phyloP scores from a whole-genome alignment of 83 land plant genomes.

The Picea engelmannii region DNA sequence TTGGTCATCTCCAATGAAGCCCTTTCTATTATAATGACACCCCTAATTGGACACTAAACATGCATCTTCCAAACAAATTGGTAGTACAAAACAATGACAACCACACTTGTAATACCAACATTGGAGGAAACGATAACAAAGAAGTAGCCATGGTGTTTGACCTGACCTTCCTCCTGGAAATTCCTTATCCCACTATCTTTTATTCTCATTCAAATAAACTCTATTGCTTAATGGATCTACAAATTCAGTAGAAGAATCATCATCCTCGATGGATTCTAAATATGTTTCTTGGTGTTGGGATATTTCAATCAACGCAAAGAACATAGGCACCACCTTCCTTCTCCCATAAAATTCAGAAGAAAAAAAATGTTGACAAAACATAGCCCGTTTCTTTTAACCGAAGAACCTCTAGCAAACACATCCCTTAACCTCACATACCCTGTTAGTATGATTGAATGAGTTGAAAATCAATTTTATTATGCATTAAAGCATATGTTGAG shows the following conservation, averaged over 20 bases:
- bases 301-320: not conserved
- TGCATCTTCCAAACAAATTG: no score
- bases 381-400: no score
- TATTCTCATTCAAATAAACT: not conserved
- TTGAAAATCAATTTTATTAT: no score
- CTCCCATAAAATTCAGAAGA: not conserved
- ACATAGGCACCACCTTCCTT: not conserved
- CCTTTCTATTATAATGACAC: no score
- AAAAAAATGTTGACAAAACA: not conserved
- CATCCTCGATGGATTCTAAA: no score
- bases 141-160: slow-evolving; percentile 66
- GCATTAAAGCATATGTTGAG: no score
- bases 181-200: slow-evolving; percentile 27
- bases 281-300: not conserved
- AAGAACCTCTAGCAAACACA: not conserved
- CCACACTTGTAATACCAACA: slow-evolving; percentile 79
- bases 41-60: no score
- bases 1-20: no score
- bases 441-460: no score
- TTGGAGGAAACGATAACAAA: slow-evolving; percentile 84
- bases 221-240: not conserved
- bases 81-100: no score
- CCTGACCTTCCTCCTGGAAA: slow-evolving; percentile 40
- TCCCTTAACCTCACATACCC: no score
- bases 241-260: not conserved